Base-by-base conservation (phyloP, 192 early-diverging fungal species). In the Coemansia guatemalensis region DNA sequence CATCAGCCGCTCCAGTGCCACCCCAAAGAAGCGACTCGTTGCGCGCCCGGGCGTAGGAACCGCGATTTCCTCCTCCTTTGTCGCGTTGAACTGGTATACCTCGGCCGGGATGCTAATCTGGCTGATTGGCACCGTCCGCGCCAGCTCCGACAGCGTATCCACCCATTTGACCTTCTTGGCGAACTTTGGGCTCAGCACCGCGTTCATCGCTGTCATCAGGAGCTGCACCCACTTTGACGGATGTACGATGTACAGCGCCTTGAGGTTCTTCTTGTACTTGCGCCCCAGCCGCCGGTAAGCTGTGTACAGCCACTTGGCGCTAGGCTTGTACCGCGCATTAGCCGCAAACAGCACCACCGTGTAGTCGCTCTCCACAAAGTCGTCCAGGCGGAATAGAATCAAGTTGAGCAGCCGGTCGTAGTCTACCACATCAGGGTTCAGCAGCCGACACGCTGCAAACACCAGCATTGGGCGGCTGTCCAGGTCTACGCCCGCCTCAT, bases 191-290 rank as follows among this genome's bases (percentile, higher is more conserved):
- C 95, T 98, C 49, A 93, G 89, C 24, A 98, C 82, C 8, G 86
- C 83, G 48, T 90, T 92, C 85, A 94, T 92, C 0, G 89, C 83
- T 58, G 93, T 90, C 73, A 98, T 86, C 20, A 96, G 74, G 8
- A 97, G 62, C 58, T 90, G 85, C 54, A 90, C 86, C 87, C 89
- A 92, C 23, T 85, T 82, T 18, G 91, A 87, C n/a, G 94, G 89
- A 78, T 98, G 94, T 3, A 98, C 93, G 32, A 98, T 87, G 75
- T 92, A 92, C 12, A 98, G 78, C 20, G 85, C 85, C 75, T 96
- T 96, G 39, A 98, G 77, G 75, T 98, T 96, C 81, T 98, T 98
- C 60, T 95, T 94, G 83, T 91, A 89, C 88, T 91, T 92, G 81
- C 93, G 74, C 32, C 86, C 85, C 41, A 97, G 64, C 26, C 85